Percentiles rank a stretch among this genome's conserved stretches.
Evolutionary conservation across 2,329 filamentous ascomycete species (phyloP).

Genomic region (Aspergillus pseudonomiae): DNA sequence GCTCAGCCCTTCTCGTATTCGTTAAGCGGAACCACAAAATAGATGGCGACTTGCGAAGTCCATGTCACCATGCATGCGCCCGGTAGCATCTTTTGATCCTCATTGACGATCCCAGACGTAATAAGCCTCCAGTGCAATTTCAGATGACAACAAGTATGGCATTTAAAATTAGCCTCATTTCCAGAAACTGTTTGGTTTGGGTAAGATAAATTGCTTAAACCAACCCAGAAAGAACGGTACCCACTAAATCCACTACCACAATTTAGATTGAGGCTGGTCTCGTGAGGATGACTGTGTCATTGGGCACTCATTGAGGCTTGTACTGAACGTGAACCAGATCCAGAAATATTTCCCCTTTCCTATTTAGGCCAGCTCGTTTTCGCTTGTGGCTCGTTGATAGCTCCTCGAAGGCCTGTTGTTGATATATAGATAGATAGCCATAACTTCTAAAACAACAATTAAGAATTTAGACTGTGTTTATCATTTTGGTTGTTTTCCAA

Average conservation of each 20-base stretch:
- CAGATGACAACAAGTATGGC: background rate
- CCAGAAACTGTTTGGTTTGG: background rate
- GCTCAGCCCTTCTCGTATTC: conserved; percentile 23
- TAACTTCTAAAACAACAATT: background rate
- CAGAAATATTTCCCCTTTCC: conserved; percentile 10
- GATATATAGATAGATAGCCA: conserved; percentile 12
- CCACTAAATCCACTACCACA: background rate
- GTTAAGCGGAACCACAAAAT: background rate
- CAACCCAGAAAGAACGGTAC: background rate
- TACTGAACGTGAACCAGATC: background rate
- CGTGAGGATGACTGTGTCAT: background rate
- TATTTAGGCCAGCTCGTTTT: conserved; percentile 25
- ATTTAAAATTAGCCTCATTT: background rate
- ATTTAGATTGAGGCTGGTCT: background rate
- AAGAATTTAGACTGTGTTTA: background rate
- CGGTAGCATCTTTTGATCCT: background rate
- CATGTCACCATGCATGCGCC: background rate
- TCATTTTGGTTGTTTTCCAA: background rate
- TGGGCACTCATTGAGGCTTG: background rate
- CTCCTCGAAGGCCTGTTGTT: background rate
- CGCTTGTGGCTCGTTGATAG: conserved; percentile 16
- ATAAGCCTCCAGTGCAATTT: background rate
- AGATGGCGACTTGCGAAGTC: background rate
- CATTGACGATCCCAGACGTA: background rate
- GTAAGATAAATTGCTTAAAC: background rate